Percentiles rank a stretch among this genome's conserved stretches.
Conservation (phyloP, 2,329 filamentous ascomycete genomes). For the Fusarium stilboides region DNA sequence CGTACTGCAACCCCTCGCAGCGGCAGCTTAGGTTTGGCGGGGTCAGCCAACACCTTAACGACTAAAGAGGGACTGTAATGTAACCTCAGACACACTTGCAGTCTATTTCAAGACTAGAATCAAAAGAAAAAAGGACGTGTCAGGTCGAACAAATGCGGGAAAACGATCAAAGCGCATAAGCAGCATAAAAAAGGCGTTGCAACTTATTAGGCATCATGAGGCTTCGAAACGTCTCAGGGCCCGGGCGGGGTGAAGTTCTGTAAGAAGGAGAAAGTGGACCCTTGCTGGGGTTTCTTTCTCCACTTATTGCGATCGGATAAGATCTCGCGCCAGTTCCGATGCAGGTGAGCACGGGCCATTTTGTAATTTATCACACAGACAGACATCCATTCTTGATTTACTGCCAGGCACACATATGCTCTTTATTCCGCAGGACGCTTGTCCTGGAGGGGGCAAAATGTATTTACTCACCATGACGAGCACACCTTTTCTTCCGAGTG, state of each 20-base stretch:
- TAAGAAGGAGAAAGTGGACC: constrained; percentile 12
- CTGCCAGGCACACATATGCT: constrained; percentile 3
- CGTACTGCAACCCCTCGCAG: constrained; percentile 2
- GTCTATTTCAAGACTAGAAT: constrained; percentile 5
- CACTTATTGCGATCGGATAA: constrained; percentile 39
- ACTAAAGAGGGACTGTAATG: constrained; percentile 6
- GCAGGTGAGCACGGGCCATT: constrained; percentile 41
- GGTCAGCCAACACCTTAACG: constrained; percentile 6
- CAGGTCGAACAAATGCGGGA: background rate
- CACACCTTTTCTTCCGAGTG: background rate
- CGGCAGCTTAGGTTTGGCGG: constrained; percentile 23
- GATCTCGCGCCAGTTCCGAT: constrained; percentile 46
- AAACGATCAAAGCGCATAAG: constrained; percentile 9
- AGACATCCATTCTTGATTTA: constrained; percentile 6
- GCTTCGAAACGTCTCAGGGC: constrained; percentile 19
- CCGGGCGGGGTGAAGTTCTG: constrained; percentile 9
- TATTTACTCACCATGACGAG: constrained; percentile 6
- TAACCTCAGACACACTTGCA: constrained; percentile 12
- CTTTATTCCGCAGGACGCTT: background rate
- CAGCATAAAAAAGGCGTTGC: background rate
- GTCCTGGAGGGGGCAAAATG: background rate
- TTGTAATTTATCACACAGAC: constrained; percentile 13
- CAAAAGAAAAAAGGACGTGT: background rate
- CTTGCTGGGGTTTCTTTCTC: constrained; percentile 22
- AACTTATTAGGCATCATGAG: constrained; percentile 17